Evolutionary conservation across 768 basidiomycete genomes (phyloP).

Genomic region (Tubosaeta sp.): DNA sequence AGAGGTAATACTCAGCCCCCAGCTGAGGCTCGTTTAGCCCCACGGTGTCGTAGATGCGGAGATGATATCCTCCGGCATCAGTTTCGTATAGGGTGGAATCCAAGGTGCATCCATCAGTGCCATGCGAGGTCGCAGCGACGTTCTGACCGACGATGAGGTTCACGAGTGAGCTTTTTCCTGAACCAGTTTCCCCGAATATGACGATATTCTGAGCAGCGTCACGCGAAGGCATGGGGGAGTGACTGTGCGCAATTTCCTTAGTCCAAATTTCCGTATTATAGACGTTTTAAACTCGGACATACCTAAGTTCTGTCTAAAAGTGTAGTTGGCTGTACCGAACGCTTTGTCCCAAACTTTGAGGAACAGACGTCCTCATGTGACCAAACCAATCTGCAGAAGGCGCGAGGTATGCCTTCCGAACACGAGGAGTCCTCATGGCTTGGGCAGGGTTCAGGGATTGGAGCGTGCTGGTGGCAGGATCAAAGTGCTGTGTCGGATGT

Average conservation of each 20-base stretch:
- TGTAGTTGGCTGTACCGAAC: not conserved
- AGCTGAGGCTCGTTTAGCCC: constrained; percentile 29
- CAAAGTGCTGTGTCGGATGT: not conserved
- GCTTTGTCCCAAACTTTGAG: not conserved
- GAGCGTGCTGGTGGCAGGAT: not conserved
- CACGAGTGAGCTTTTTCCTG: constrained; percentile 42
- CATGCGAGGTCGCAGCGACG: constrained; percentile 30
- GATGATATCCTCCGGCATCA: constrained; percentile 9
- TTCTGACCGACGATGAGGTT: constrained; percentile 36
- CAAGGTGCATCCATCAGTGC: constrained; percentile 36
- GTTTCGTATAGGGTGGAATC: constrained; percentile 23
- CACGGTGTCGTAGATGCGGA: constrained; percentile 30
- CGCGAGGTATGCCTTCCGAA: not conserved
- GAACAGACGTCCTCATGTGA: constrained; percentile 1
- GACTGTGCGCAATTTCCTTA: constrained; percentile 7
- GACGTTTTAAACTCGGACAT: constrained; percentile 1
- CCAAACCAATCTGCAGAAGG: not conserved
- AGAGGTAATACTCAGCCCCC: constrained; percentile 19
- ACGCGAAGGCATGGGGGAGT: constrained; percentile 12
- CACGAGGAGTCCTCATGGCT: constrained; percentile 19
- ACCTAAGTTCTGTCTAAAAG: constrained; percentile 7
- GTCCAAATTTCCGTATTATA: not conserved
- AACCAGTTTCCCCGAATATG: constrained; percentile 30
- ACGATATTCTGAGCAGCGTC: constrained; percentile 24
- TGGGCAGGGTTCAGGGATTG: constrained; percentile 2